Evolutionary conservation across 768 basidiomycete species (phyloP).

Genomic region (Multifurca ochricompacta): DNA sequence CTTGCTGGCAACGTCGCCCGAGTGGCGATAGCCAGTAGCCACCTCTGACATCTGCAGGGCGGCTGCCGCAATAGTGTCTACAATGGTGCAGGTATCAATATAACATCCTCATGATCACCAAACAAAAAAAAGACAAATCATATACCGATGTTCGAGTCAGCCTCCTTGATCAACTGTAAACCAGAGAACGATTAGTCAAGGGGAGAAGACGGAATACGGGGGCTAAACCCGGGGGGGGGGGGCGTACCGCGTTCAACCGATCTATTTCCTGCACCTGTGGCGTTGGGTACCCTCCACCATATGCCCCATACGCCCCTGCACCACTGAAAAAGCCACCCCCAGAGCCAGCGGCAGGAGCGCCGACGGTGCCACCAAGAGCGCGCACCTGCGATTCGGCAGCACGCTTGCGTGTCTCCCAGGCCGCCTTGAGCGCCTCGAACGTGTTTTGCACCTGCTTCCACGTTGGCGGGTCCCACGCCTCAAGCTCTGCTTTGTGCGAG

Average conservation of each 20-base stretch:
- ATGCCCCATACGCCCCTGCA: slow-evolving; percentile 22
- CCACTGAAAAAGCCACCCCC: slow-evolving; percentile 31
- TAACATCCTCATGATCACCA: not conserved
- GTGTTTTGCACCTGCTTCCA: slow-evolving; percentile 37
- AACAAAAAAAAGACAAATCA: not conserved
- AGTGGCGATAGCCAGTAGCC: slow-evolving; percentile 63
- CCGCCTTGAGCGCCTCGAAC: slow-evolving; percentile 57
- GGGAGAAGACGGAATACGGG: not conserved
- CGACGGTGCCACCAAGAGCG: slow-evolving; percentile 35
- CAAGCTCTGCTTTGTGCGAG: slow-evolving; percentile 56
- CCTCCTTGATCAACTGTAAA: slow-evolving; percentile 47
- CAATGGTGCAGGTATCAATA: not conserved
- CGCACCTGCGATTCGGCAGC: slow-evolving; percentile 43
- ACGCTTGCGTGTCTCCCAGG: slow-evolving; percentile 55
- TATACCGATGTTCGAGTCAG: slow-evolving; percentile 45
- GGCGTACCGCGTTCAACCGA: slow-evolving; percentile 52
- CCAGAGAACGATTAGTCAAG: not conserved
- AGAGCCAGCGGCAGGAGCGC: not conserved
- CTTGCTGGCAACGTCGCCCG: slow-evolving; percentile 63
- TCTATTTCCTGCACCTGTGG: slow-evolving; percentile 36
- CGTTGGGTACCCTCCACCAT: slow-evolving; percentile 18
- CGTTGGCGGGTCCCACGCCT: slow-evolving; percentile 22
- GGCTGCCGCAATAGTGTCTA: slow-evolving; percentile 62
- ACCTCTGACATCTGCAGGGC: slow-evolving; percentile 74
- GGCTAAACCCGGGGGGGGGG: not conserved